phyloP scores from a whole-genome alignment of 148 eudicot species.

The Rhododendron williamsianum region DNA sequence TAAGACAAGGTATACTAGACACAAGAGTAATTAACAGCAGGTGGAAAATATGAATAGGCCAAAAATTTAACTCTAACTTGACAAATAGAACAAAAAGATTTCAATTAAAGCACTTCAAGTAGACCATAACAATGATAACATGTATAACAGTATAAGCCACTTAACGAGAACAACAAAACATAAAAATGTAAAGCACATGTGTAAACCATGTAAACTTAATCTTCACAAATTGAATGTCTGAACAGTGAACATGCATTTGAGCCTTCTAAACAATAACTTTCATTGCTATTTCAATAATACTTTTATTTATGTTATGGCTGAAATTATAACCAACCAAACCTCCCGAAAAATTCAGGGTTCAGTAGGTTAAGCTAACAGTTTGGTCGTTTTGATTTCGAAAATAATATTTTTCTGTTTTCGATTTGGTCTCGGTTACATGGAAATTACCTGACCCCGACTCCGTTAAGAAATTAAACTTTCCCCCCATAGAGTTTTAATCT shows the following conservation, averaged over 20 bases:
- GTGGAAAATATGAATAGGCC: not conserved
- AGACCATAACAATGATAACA: not conserved
- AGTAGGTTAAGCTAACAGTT: not conserved
- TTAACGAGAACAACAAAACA: not conserved
- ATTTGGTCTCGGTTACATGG: not conserved
- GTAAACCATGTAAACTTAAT: not conserved
- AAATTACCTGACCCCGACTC: not conserved
- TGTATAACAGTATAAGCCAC: not conserved
- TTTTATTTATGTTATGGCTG: not conserved
- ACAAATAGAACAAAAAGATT: not conserved
- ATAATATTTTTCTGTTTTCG: too few relatives aligned
- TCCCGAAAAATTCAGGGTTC: not conserved
- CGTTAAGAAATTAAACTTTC: too few relatives aligned
- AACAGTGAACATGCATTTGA: not conserved
- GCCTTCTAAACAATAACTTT: not conserved
- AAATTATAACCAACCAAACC: not conserved
- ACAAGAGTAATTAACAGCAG: too few relatives aligned
- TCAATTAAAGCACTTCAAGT: not conserved
- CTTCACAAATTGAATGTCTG: not conserved
- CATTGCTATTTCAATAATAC: not conserved
- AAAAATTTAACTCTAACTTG: not conserved
- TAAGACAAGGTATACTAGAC: not conserved
- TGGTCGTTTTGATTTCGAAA: not conserved
- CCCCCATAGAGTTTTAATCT: too few relatives aligned
- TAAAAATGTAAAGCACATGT: not conserved